Evolutionary conservation across 441 rosid genomes (phyloP).

Genomic region (Bruguiera hainesii): DNA sequence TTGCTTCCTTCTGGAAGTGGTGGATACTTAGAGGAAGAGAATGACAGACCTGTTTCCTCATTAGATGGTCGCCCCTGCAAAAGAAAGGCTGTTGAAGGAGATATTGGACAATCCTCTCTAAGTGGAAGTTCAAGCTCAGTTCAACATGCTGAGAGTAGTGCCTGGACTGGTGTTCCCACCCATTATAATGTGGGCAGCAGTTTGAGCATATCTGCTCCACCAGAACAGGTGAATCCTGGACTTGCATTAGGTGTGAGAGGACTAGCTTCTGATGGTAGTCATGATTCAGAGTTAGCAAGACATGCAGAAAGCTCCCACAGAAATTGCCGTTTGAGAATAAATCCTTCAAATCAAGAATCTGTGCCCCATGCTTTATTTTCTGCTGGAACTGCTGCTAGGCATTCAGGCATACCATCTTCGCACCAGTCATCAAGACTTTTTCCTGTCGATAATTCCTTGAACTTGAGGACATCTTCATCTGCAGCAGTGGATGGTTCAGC

Average conservation of each 20-base stretch:
- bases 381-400: conserved; percentile 42
- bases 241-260: conserved; percentile 46
- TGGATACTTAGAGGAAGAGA: conserved; percentile 37
- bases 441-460: conserved; percentile 45
- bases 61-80: conserved; percentile 67
- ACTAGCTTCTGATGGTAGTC: conserved; percentile 15
- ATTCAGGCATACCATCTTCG: conserved; percentile 37
- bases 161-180: conserved; percentile 38
- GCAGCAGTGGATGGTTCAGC: conserved; percentile 35
- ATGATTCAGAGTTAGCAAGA: conserved; percentile 33
- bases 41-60: conserved; percentile 44
- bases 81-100: conserved; percentile 76
- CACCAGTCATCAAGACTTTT: conserved; percentile 38
- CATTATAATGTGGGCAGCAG: conserved; percentile 34
- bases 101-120: conserved; percentile 59
- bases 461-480: conserved; percentile 43
- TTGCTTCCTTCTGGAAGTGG: conserved; percentile 40
- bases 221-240: conserved; percentile 46
- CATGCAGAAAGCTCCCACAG: conserved; percentile 47
- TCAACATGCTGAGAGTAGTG: conserved; percentile 50
- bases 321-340: conserved; percentile 54
- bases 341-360: conserved; percentile 55
- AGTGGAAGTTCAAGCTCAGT: conserved; percentile 50
- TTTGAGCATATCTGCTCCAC: conserved; percentile 39
- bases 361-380: conserved; percentile 38